Evolutionary conservation across 805 yeast genomes (phyloP).

Genomic region (Clavispora carvajalis): DNA sequence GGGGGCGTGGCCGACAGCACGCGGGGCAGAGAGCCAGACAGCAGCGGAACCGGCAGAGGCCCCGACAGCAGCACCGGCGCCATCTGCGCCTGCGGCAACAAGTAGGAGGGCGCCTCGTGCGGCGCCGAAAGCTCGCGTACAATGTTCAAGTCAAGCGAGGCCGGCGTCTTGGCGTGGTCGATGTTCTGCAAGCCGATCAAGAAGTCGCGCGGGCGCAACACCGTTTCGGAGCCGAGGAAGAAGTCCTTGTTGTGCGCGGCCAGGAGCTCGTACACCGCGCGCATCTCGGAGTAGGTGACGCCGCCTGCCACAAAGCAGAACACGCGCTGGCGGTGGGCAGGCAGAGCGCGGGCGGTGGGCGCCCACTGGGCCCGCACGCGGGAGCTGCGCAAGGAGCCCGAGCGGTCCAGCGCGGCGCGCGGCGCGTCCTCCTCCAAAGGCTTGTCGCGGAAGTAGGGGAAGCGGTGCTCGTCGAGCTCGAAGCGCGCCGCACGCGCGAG

Average conservation of each 20-base stretch:
- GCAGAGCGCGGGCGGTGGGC: conserved; percentile 10
- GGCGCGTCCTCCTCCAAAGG: conserved; percentile 49
- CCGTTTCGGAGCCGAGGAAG: conserved; percentile 27
- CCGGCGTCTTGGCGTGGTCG: conserved; percentile 32
- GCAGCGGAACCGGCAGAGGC: too few relatives aligned
- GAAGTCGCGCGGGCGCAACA: conserved; percentile 49
- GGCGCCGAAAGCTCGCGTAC: conserved; percentile 8
- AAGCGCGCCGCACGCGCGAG: conserved; percentile 47
- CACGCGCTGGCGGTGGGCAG: conserved; percentile 51
- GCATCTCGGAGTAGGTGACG: conserved; percentile 72
- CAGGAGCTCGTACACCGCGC: conserved; percentile 69
- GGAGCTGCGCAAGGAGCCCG: conserved; percentile 13
- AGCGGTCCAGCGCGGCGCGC: conserved; percentile 1
- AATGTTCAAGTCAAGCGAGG: conserved; percentile 34
- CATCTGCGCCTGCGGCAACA: conserved; percentile 7
- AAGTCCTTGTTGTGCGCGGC: conserved; percentile 62
- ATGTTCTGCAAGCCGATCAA: conserved; percentile 39
- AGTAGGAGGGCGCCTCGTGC: conserved; percentile 14
- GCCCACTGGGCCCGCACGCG: conserved; percentile 19
- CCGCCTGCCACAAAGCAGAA: conserved; percentile 89
- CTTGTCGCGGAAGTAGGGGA: conserved; percentile 73
- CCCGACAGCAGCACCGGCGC: background rate
- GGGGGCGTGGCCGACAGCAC: background rate
- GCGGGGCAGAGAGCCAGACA: background rate
- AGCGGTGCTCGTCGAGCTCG: conserved; percentile 50